phyloP scores from a whole-genome alignment of 495 filamentous ascomycete genomes.

The Hypoxylon rickii region DNA sequence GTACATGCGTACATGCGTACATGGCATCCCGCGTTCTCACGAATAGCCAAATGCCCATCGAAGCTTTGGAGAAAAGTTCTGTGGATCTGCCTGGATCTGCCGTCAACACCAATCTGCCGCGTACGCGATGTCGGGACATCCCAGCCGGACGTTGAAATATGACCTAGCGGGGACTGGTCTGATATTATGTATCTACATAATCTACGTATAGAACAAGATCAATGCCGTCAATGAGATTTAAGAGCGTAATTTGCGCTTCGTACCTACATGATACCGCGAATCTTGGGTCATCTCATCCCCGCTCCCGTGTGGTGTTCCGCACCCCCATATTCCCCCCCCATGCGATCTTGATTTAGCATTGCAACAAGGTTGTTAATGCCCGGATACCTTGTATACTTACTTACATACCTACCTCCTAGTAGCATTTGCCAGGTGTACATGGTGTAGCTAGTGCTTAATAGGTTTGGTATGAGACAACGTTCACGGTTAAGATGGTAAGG shows the following conservation, averaged over 20 bases:
- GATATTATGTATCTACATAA: no score
- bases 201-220: no score
- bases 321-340: constrained; percentile 17
- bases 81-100: constrained; percentile 28
- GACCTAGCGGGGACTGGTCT: constrained; percentile 26
- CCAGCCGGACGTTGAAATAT: constrained; percentile 28
- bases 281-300: constrained; percentile 32
- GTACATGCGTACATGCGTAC: no score
- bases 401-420: no score
- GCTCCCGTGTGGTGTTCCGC: constrained; percentile 25
- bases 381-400: no score
- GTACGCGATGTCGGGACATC: constrained; percentile 1
- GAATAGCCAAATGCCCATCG: neutral
- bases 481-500: no score
- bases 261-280: constrained; percentile 9
- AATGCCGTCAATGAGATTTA: no score
- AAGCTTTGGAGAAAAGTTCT: constrained; percentile 7
- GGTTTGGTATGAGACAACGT: no score
- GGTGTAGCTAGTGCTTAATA: no score
- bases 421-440: no score
- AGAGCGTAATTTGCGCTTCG: neutral
- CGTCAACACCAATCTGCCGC: neutral
- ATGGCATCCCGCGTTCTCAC: constrained; percentile 26
- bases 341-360: constrained; percentile 35
- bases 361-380: no score